Percentiles rank a stretch among this genome's conserved stretches.
Evolutionary conservation across 176 grass and related monocot species (phyloP).

Genomic region (Aegilops umbellulata): DNA sequence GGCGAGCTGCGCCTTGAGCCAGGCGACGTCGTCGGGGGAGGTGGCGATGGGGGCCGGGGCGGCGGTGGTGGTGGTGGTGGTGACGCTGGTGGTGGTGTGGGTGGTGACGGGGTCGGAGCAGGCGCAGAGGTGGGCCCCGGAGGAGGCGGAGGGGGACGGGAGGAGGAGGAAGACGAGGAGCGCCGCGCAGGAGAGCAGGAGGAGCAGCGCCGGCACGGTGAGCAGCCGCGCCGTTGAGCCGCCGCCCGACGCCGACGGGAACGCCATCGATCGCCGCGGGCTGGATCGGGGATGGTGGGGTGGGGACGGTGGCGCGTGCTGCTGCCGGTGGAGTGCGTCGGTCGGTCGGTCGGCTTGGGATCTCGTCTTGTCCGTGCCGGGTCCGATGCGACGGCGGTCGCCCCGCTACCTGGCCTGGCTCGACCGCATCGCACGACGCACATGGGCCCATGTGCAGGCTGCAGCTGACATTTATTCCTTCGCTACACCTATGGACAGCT

Average conservation of each 20-base stretch:
- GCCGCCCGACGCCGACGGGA: conserved; percentile 34
- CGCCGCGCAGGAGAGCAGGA: conserved; percentile 52
- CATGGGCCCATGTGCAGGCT: too few species aligned
- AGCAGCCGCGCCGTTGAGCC: conserved; percentile 51
- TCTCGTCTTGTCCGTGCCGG: not conserved
- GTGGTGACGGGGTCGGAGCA: conserved; percentile 47
- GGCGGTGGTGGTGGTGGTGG: conserved; percentile 30
- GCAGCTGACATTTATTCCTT: too few species aligned
- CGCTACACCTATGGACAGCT: too few species aligned
- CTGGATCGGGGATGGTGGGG: conserved; percentile 10
- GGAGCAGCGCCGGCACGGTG: conserved; percentile 48
- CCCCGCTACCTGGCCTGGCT: conserved; percentile 10
- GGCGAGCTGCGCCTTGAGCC: conserved; percentile 67
- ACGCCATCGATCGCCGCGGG: conserved; percentile 54
- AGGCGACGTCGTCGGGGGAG: conserved; percentile 58
- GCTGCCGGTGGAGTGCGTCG: not conserved
- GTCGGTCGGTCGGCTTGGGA: not conserved
- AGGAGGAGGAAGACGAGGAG: conserved; percentile 59
- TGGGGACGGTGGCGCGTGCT: not conserved
- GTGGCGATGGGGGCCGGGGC: conserved; percentile 44
- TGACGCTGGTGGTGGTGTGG: conserved; percentile 48
- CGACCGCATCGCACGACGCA: not conserved
- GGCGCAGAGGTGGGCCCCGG: conserved; percentile 34
- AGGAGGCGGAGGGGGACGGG: conserved; percentile 28
- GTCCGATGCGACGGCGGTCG: not conserved